Evolutionary conservation across 345 rosid species (phyloP), one percentile per base, ranked within the genome.

Genomic region (Gossypium turneri): DNA sequence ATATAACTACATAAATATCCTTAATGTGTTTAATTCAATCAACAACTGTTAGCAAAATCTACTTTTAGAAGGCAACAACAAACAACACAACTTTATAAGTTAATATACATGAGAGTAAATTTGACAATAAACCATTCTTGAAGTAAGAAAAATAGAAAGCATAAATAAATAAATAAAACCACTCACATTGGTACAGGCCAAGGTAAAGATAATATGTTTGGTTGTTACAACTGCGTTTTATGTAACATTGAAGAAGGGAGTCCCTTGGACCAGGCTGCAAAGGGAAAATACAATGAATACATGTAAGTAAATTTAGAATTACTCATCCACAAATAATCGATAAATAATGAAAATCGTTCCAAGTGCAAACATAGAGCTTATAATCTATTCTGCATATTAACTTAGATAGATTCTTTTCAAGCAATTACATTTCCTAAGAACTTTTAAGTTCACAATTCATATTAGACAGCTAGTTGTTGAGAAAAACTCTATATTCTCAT

Each of bases 261-360:
- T 82, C 89, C 81, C 97, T 84, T 29, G 97, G 97, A 75, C 98
- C 98, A 20, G 97, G 98, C 98, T 92, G 84, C 81, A 88, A 77
- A 75, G 4, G 75, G 60, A 65, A 76, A 9, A 71, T 29, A 47
- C 27, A 11, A n/a, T 25, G 17, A 60, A 61, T 12, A 6, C 15
- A 15, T 29, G 76, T 12, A 25, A 34, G 17, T 17, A 52, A 69
- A 20, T 52, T 69, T 52, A 5, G 2, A 51, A 24, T 25, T 25
- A 16, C 73, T 16, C 44, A 8, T 34, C 74, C 7, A 70, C 10
- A 7, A n/a, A 34, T 34, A 52, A 34, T 11, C 12, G n/a, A 34
- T n/a, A 43, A 73, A 25, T 16, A 73, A 22, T 7, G 13, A 45
- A 57, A 57, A 58, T 9, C 10, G 41, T 16, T 44, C 45, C 67